Evolutionary conservation across 768 basidiomycete genomes (phyloP).

Genomic region (Suillus placidus): DNA sequence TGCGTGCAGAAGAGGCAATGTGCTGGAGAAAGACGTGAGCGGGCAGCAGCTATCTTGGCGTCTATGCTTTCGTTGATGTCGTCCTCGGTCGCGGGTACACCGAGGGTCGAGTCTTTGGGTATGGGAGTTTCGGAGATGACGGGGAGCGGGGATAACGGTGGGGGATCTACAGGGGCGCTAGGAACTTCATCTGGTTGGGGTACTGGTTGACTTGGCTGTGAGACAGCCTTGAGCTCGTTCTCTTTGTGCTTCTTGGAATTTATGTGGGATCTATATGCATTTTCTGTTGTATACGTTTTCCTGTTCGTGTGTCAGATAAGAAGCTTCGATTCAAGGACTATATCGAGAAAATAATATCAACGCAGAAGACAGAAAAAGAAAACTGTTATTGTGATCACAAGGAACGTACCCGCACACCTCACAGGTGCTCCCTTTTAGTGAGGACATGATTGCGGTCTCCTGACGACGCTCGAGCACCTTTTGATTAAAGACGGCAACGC

Average conservation of each 20-base stretch:
- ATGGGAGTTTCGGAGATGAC: conserved; percentile 4
- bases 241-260: conserved; percentile 90
- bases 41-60: conserved; percentile 72
- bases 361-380: background rate
- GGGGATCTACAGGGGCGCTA: conserved; percentile 18
- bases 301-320: conserved; percentile 43
- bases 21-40: conserved; percentile 58
- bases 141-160: conserved; percentile 10
- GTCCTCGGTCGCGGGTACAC: conserved; percentile 45
- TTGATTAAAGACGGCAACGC: conserved; percentile 75
- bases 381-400: conserved; percentile 1
- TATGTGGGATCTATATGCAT: conserved; percentile 86
- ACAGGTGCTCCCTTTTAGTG: conserved; percentile 65
- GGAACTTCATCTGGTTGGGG: conserved; percentile 18
- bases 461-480: conserved; percentile 81
- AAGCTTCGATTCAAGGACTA: background rate
- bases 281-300: conserved; percentile 87
- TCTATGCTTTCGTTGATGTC: conserved; percentile 61
- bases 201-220: conserved; percentile 17
- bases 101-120: conserved; percentile 23
- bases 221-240: conserved; percentile 55
- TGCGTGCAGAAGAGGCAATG: conserved; percentile 88
- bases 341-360: conserved; percentile 4
- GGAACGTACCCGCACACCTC: conserved; percentile 78
- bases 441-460: conserved; percentile 71